These are phyloP conservation scores for Firmiana major DNA, from an alignment of 345 rosid genomes.

Conservation along the genomic window DNA sequence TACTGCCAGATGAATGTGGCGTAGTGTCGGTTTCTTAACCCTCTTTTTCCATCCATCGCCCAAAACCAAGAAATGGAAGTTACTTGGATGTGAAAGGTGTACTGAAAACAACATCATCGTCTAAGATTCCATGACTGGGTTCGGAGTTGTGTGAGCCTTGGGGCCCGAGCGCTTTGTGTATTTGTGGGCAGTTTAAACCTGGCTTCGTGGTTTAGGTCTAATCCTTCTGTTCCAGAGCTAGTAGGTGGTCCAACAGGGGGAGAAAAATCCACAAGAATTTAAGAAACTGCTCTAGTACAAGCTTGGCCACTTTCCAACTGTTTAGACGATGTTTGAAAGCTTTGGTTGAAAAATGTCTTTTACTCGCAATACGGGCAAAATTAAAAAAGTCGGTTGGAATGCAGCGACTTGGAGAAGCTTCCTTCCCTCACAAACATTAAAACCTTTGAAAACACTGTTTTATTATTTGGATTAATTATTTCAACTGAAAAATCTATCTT, in stretches of 20 bases:
- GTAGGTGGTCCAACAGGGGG: neutral
- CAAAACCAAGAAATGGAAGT: neutral
- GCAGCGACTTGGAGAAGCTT: constrained; percentile 12
- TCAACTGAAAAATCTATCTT: too few relatives aligned
- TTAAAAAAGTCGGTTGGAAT: neutral
- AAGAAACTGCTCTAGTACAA: neutral
- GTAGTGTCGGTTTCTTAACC: neutral
- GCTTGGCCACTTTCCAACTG: neutral
- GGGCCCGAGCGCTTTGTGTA: neutral
- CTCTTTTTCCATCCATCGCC: neutral
- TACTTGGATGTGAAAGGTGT: neutral
- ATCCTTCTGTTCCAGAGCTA: too few relatives aligned
- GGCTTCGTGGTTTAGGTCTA: neutral
- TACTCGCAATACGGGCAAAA: constrained; percentile 13
- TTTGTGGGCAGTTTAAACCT: neutral
- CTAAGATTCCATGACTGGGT: too few relatives aligned
- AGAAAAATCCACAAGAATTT: neutral
- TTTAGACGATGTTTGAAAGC: neutral
- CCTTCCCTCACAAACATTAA: neutral
- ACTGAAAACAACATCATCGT: neutral
- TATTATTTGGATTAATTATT: neutral
- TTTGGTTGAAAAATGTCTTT: constrained; percentile 7
- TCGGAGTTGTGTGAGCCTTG: neutral
- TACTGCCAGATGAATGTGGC: neutral
- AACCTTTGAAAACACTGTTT: neutral